Evolutionary conservation across 176 grass and related monocot species (phyloP).

Genomic region (Rhipidocladum racemiflorum): DNA sequence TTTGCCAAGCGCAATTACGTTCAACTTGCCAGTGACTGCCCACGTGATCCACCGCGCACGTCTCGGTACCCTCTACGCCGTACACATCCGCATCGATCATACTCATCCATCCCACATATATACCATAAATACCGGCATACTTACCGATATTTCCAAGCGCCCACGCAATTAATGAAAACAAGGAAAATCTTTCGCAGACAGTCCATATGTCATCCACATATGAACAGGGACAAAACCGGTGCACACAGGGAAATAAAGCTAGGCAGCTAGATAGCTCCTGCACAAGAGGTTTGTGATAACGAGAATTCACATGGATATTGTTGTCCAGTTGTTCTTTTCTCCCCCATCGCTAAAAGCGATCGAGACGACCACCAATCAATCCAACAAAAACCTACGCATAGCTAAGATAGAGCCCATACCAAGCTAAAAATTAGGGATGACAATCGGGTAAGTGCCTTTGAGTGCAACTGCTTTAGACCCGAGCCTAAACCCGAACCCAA

Average conservation of each 20-base stretch:
- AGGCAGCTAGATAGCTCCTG: not conserved
- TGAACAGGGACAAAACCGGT: not conserved
- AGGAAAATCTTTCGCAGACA: not conserved
- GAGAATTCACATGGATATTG: conserved; percentile 40
- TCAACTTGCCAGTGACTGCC: not conserved
- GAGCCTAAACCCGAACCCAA: too few species aligned
- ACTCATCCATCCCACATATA: not conserved
- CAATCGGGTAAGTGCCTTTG: too few species aligned
- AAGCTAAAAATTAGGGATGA: too few species aligned
- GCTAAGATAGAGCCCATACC: too few species aligned
- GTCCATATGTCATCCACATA: not conserved
- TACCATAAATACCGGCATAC: too few species aligned
- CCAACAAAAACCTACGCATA: not conserved
- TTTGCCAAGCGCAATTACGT: not conserved
- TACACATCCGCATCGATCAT: not conserved
- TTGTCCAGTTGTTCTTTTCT: conserved; percentile 36
- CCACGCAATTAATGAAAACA: not conserved
- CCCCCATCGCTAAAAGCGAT: conserved; percentile 13
- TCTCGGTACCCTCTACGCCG: not conserved
- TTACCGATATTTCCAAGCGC: not conserved
- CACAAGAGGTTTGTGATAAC: not conserved
- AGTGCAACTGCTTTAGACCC: too few species aligned
- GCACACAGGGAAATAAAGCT: not conserved
- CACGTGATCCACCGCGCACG: conserved; percentile 16
- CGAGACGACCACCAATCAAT: not conserved